These are phyloP conservation scores for Malassezia obtusa DNA, from an alignment of 1,284 basidiomycete genomes.

Conservation along the genomic window DNA sequence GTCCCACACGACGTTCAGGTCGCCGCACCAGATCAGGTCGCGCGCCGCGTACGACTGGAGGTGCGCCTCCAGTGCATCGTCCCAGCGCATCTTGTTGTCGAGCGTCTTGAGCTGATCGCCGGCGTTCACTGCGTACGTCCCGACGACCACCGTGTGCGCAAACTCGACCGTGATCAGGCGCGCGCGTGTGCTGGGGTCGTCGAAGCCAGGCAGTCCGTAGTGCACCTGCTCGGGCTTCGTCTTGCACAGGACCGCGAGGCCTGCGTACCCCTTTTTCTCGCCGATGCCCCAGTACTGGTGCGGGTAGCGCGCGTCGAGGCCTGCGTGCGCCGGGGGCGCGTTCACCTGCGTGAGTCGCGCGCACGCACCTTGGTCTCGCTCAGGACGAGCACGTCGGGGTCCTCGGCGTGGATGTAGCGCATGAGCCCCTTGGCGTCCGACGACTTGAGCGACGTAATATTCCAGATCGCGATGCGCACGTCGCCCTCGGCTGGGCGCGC, in stretches of 20 bases:
- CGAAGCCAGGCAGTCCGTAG: conserved; percentile 56
- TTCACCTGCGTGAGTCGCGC: conserved; percentile 21
- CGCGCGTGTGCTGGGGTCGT: conserved; percentile 28
- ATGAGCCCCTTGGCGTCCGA: conserved; percentile 38
- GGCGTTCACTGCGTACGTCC: conserved; percentile 80
- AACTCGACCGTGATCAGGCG: conserved; percentile 64
- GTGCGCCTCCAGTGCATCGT: conserved; percentile 53
- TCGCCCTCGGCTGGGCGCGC: conserved; percentile 13
- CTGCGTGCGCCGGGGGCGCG: conserved; percentile 30
- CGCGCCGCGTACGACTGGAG: conserved; percentile 65
- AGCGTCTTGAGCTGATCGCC: conserved; percentile 60
- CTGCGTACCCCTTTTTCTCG: conserved; percentile 53
- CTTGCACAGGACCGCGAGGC: conserved; percentile 71
- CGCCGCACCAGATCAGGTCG: conserved; percentile 79
- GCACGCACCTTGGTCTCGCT: conserved; percentile 32
- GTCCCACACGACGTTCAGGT: conserved; percentile 67
- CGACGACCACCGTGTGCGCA: conserved; percentile 61
- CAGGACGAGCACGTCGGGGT: conserved; percentile 40
- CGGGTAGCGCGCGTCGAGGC: conserved; percentile 28
- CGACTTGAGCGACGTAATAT: conserved; percentile 39
- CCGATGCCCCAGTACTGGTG: conserved; percentile 46
- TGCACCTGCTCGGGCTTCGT: conserved; percentile 56
- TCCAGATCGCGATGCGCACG: conserved; percentile 35
- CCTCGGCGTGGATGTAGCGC: conserved; percentile 40
- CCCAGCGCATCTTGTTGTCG: conserved; percentile 33